phyloP scores from a whole-genome alignment of 805 yeast genomes.

The Wickerhamomyces subpelliculosus region DNA sequence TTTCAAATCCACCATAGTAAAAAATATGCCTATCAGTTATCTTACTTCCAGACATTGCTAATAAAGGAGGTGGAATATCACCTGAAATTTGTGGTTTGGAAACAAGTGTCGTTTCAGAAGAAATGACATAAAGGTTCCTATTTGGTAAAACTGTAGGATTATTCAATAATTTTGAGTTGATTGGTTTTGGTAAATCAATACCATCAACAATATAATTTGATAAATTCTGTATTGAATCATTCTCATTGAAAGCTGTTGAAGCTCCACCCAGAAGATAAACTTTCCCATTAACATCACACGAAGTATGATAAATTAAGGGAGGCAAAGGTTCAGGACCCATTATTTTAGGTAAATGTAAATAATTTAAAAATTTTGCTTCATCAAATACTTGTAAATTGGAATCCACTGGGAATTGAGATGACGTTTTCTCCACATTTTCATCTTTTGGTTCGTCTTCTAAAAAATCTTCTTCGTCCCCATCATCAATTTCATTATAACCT shows the following conservation, averaged over 20 bases:
- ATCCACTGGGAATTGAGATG: background rate
- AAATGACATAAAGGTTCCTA: conserved; percentile 28
- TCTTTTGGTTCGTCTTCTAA: too few relatives aligned
- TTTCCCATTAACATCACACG: conserved; percentile 31
- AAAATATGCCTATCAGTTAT: conserved; percentile 52
- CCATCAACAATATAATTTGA: conserved; percentile 29
- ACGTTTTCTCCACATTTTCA: too few relatives aligned
- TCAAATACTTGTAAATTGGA: background rate
- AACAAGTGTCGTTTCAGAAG: conserved; percentile 33
- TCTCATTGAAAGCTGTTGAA: conserved; percentile 18
- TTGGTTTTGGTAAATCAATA: conserved; percentile 39
- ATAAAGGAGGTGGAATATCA: conserved; percentile 45
- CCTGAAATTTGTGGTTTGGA: conserved; percentile 27
- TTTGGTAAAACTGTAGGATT: conserved; percentile 37
- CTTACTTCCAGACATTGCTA: conserved; percentile 40
- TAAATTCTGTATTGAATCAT: conserved; percentile 25
- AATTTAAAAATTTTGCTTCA: conserved; percentile 13
- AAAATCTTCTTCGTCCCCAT: background rate
- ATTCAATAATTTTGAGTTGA: conserved; percentile 32
- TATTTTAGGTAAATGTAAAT: conserved; percentile 24
- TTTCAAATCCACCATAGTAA: conserved; percentile 65
- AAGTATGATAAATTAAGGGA: conserved; percentile 35
- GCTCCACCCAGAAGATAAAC: conserved; percentile 42
- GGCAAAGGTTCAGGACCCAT: conserved; percentile 36
- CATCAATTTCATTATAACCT: background rate